Conservation (phyloP, 2,329 filamentous ascomycete species). For the Aspergillus calidoustus region DNA sequence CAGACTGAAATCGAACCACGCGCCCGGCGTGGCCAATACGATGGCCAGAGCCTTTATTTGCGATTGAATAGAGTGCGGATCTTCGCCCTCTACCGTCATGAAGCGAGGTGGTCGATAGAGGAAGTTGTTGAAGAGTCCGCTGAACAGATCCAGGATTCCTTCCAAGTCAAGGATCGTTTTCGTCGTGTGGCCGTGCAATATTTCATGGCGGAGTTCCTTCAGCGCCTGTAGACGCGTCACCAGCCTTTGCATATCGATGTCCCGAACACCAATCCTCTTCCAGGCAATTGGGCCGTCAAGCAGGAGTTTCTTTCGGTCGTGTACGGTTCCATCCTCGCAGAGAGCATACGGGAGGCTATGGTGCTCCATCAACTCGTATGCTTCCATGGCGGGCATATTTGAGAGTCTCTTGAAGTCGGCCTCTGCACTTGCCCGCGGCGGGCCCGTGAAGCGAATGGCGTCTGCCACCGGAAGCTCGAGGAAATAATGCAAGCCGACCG, state of each 20-base stretch:
- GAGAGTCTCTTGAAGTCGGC: slow-evolving; percentile 30
- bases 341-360: slow-evolving; percentile 42
- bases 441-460: slow-evolving; percentile 29
- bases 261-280: slow-evolving; percentile 48
- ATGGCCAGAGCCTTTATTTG: slow-evolving; percentile 52
- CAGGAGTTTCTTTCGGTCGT: slow-evolving; percentile 43
- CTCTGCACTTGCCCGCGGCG: slow-evolving; percentile 24
- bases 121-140: slow-evolving; percentile 43
- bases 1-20: slow-evolving; percentile 55
- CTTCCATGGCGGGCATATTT: slow-evolving; percentile 34
- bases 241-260: slow-evolving; percentile 39
- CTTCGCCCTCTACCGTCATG: slow-evolving; percentile 27
- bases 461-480: slow-evolving; percentile 53
- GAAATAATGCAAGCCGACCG: slow-evolving; percentile 53
- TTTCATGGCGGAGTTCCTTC: slow-evolving; percentile 39
- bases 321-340: slow-evolving; percentile 39
- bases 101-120: slow-evolving; percentile 42
- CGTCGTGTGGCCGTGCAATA: slow-evolving; percentile 34
- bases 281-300: slow-evolving; percentile 44
- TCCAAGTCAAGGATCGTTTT: slow-evolving; percentile 44
- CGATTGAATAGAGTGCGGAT: slow-evolving; percentile 44
- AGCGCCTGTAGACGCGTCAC: slow-evolving; percentile 41
- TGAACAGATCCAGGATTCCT: slow-evolving; percentile 37
- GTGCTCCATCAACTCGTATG: slow-evolving; percentile 41
- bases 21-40: slow-evolving; percentile 47